Base-by-base conservation (phyloP, 805 yeast genomes). In the Blastobotrys parvus region DNA sequence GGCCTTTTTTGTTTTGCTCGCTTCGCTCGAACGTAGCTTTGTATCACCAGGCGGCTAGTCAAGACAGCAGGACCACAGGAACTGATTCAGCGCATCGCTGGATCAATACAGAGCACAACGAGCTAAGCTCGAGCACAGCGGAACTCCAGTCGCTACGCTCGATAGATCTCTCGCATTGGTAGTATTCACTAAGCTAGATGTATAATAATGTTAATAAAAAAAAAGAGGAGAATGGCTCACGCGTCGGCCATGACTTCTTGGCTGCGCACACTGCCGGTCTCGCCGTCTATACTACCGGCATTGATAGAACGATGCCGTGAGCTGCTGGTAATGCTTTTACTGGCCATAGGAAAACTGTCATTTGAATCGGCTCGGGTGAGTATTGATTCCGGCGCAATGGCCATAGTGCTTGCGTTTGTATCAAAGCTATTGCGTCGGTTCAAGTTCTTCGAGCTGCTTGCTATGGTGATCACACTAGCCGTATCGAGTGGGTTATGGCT, bases 401-500 rank as follows among this genome's bases (percentile, higher is more conserved):
- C 67, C 23, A 57, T 49, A 6, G 63, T 63, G 18, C 60, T 53
- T 11, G 67, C 67, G 45, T 63, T 63, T 15, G 67, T 63, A 43
- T 63, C 67, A 16, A 62, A 49, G 4, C 64, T 59, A 38, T 59
- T 52, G 27, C 65, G 50, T 17, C 64, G 50, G 21, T 56, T 17
- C 5, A 36, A 21, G 30, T 45, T 53, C 40, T 62, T 62, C 16
- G 65, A 60, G 16, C 65, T 61, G 15, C 62, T 55, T 18, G 67
- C 67, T 16, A 63, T 53, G 11, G 67, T 63, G 44, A 62, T 50
- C 22, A 63, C 63, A 22, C 62, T 56, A n/a, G 67, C 67, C 3
- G 55, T 51, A 43, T 62, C 67, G 25, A 45, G n/a, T n/a, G n/a
- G n/a, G n/a, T 33, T 23, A 30, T 45, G 38, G 20, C 38, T 32